A percentile compares a stretch with the other conserved stretches of the same genome.
phyloP scores from a whole-genome alignment of 1,284 basidiomycete species.

The Microbotryomycetes sp. region DNA sequence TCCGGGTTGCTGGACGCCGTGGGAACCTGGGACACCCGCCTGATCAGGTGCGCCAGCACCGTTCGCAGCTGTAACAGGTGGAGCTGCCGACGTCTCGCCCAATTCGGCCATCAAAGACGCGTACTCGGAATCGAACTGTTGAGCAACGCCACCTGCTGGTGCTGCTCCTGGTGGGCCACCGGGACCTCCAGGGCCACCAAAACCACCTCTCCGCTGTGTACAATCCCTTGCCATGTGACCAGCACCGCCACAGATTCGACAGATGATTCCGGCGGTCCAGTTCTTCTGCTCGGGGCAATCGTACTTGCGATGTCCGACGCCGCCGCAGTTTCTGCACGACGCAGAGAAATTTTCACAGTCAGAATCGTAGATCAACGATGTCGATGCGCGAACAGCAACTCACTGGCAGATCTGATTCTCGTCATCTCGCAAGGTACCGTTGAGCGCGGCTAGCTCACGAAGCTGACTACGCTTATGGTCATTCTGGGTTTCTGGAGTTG shows the following conservation, averaged over 20 bases:
- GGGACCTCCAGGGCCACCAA: slow-evolving; percentile 40
- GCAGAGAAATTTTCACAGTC: slow-evolving; percentile 5
- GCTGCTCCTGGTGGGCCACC: slow-evolving; percentile 43
- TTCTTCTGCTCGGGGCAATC: slow-evolving; percentile 94
- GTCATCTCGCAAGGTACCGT: slow-evolving; percentile 97
- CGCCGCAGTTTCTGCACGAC: slow-evolving; percentile 20
- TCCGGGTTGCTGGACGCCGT: slow-evolving; percentile 11
- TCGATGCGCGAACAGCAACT: slow-evolving; percentile 69
- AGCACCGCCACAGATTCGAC: slow-evolving; percentile 84
- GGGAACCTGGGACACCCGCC: slow-evolving; percentile 15
- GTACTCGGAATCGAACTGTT: slow-evolving; percentile 88
- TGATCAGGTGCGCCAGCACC: slow-evolving; percentile 17
- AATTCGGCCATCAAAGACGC: slow-evolving; percentile 96
- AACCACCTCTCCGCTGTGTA: slow-evolving; percentile 67
- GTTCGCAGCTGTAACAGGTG: slow-evolving; percentile 37
- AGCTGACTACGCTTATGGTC: slow-evolving; percentile 99
- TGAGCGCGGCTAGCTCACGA: slow-evolving; percentile 92
- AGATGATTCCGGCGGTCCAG: slow-evolving; percentile 89
- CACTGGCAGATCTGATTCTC: slow-evolving; percentile 96
- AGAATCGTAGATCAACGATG: slow-evolving; percentile 63
- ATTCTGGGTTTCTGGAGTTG: slow-evolving; percentile 97
- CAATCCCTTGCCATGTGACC: slow-evolving; percentile 93
- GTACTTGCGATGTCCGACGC: slow-evolving; percentile 71
- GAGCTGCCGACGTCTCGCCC: slow-evolving; percentile 60
- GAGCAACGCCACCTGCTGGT: slow-evolving; percentile 41